phyloP scores from a whole-genome alignment of 306 rosid species.

The Carpinus viminea region DNA sequence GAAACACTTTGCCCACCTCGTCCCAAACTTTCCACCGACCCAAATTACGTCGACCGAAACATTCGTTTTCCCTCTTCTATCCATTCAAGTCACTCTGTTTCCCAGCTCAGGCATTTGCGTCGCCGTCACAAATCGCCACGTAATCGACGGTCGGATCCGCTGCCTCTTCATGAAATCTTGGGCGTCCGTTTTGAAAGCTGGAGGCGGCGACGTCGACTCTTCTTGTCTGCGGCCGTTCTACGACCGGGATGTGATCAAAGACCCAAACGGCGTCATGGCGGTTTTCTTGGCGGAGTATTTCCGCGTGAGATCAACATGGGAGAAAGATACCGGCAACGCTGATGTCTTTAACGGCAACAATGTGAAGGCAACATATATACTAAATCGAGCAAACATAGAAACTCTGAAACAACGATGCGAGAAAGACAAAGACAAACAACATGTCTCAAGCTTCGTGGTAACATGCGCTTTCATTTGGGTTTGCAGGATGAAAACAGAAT shows the following conservation, averaged over 20 bases:
- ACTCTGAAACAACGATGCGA: too few species aligned
- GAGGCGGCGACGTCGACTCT: constrained; percentile 8
- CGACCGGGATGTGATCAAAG: constrained; percentile 10
- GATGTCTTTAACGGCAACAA: not conserved
- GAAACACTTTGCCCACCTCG: constrained; percentile 22
- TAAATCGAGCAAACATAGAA: not conserved
- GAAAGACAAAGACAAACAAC: too few species aligned
- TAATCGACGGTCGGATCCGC: constrained; percentile 29
- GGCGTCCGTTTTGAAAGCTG: constrained; percentile 11
- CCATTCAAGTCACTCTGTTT: constrained; percentile 36
- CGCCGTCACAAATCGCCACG: constrained; percentile 2
- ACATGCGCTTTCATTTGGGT: constrained; percentile 38
- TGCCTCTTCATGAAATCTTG: constrained; percentile 42
- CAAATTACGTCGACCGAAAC: not conserved
- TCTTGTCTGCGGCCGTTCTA: not conserved
- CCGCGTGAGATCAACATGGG: not conserved
- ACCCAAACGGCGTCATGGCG: constrained; percentile 15
- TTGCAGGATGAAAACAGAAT: constrained; percentile 25
- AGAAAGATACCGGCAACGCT: not conserved
- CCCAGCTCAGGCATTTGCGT: constrained; percentile 28
- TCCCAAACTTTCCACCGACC: constrained; percentile 20
- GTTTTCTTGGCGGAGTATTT: not conserved
- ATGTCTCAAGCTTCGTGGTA: constrained; percentile 28
- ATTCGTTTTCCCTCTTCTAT: constrained; percentile 22
- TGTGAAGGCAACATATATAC: constrained; percentile 19